phyloP scores from a whole-genome alignment of 2,329 filamentous ascomycete species.

The Cordyceps militaris region DNA sequence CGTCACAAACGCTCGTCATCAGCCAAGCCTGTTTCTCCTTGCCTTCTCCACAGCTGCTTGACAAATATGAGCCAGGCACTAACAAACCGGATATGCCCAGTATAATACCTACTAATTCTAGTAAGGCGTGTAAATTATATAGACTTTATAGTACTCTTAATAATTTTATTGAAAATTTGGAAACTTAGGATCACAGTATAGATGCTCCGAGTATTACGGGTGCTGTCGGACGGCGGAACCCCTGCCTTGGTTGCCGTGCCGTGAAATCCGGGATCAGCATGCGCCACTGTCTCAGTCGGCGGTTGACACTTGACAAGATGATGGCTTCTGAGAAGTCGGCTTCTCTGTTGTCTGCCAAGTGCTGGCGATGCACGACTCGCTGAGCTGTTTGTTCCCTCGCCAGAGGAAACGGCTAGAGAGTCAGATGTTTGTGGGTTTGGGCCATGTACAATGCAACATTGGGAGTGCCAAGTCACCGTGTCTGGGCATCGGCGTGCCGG shows the following conservation, averaged over 20 bases:
- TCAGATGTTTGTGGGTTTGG: neutral
- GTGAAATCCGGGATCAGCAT: conserved; percentile 4
- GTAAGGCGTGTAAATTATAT: too few relatives aligned
- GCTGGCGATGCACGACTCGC: neutral
- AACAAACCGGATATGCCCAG: neutral
- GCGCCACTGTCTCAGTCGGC: neutral
- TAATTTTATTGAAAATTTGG: too few relatives aligned
- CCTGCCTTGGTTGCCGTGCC: conserved; percentile 3
- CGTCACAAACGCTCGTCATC: neutral
- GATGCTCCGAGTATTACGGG: too few relatives aligned
- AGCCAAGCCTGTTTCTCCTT: neutral
- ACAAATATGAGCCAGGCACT: neutral
- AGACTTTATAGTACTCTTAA: too few relatives aligned
- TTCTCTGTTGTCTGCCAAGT: neutral
- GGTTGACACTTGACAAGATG: too few relatives aligned
- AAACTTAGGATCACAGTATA: too few relatives aligned
- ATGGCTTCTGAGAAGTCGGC: neutral
- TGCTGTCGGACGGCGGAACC: neutral
- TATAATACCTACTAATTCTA: too few relatives aligned
- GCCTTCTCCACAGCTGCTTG: neutral
- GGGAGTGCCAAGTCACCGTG: neutral
- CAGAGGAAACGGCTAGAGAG: neutral
- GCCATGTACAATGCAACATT: neutral
- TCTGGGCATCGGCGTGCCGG: neutral
- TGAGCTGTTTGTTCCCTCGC: neutral